Percentiles rank a stretch among this genome's conserved stretches.
phyloP scores from a whole-genome alignment of 192 early-diverging fungal species.

The Coemansia biformis region DNA sequence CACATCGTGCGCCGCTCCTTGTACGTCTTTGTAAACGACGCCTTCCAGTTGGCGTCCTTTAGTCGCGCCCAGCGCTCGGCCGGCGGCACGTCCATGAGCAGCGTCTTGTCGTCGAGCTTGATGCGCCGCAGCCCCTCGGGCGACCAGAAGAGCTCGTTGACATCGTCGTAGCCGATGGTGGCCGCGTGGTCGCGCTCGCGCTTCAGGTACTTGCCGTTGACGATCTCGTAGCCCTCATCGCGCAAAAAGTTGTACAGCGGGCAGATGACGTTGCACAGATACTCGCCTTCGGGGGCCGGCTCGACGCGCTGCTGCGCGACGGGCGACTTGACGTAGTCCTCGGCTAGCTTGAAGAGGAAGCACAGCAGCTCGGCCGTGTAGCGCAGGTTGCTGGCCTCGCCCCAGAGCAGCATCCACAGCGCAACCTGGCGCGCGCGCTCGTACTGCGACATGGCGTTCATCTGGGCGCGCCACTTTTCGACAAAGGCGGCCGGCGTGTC shows the following conservation, averaged over 20 bases:
- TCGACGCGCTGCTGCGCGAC: slow-evolving; percentile 52
- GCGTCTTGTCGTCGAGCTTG: slow-evolving; percentile 53
- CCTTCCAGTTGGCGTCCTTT: slow-evolving; percentile 62
- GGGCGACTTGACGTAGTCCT: slow-evolving; percentile 51
- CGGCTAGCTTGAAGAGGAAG: slow-evolving; percentile 72
- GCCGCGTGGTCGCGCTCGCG: slow-evolving; percentile 70
- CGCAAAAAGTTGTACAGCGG: slow-evolving; percentile 71
- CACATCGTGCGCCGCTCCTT: slow-evolving; percentile 78
- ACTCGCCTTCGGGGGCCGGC: slow-evolving; percentile 62
- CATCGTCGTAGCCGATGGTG: slow-evolving; percentile 76
- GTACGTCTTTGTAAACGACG: slow-evolving; percentile 74
- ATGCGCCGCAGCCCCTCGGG: slow-evolving; percentile 59
- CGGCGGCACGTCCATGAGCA: slow-evolving; percentile 58
- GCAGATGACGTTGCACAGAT: slow-evolving; percentile 60
- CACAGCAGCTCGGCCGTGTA: slow-evolving; percentile 72
- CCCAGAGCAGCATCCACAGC: slow-evolving; percentile 74
- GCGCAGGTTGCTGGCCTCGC: slow-evolving; percentile 69
- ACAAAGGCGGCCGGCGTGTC: slow-evolving; percentile 51
- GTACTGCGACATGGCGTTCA: slow-evolving; percentile 67
- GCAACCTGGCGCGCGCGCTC: slow-evolving; percentile 67
- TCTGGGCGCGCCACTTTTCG: slow-evolving; percentile 65
- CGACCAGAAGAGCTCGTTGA: slow-evolving; percentile 82
- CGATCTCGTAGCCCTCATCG: slow-evolving; percentile 67
- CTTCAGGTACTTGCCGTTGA: slow-evolving; percentile 65
- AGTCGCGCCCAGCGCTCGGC: slow-evolving; percentile 60